A percentile compares a stretch with the other conserved stretches of the same genome.
Evolutionary conservation across 2,329 filamentous ascomycete species (phyloP).

Genomic region (Talaromyces albobiverticillius): DNA sequence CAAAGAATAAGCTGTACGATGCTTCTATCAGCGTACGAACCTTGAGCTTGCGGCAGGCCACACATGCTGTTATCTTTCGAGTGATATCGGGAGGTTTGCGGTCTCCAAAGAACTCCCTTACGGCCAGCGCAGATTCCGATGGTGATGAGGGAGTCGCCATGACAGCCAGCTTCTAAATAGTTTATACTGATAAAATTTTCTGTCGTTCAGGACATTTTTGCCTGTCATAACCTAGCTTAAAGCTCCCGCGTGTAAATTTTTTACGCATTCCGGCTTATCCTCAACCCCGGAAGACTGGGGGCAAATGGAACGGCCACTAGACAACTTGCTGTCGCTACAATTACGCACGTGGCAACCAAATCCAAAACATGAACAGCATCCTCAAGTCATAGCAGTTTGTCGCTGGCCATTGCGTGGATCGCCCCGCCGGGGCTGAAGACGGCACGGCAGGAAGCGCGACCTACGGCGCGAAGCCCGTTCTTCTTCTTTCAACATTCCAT

Average conservation of each 20-base stretch:
- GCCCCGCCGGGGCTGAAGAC: neutral
- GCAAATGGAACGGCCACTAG: neutral
- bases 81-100: conserved; percentile 35
- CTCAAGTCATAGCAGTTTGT: neutral
- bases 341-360: neutral
- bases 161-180: neutral
- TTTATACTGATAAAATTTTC: too few relatives aligned
- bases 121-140: neutral
- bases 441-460: neutral
- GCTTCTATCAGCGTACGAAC: conserved; percentile 10
- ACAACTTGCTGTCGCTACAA: neutral
- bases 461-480: too few relatives aligned
- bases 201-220: too few relatives aligned
- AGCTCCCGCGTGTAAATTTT: neutral
- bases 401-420: too few relatives aligned
- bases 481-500: too few relatives aligned
- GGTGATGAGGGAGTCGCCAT: neutral
- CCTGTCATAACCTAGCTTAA: neutral
- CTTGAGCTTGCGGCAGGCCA: conserved; percentile 30
- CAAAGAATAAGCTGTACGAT: neutral
- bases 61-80: conserved; percentile 30
- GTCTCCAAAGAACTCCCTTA: conserved; percentile 23
- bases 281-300: too few relatives aligned
- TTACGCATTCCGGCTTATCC: too few relatives aligned
- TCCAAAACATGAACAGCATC: neutral